Conservation (phyloP, 179 eudicot genomes). For the Corrigiola litoralis region DNA sequence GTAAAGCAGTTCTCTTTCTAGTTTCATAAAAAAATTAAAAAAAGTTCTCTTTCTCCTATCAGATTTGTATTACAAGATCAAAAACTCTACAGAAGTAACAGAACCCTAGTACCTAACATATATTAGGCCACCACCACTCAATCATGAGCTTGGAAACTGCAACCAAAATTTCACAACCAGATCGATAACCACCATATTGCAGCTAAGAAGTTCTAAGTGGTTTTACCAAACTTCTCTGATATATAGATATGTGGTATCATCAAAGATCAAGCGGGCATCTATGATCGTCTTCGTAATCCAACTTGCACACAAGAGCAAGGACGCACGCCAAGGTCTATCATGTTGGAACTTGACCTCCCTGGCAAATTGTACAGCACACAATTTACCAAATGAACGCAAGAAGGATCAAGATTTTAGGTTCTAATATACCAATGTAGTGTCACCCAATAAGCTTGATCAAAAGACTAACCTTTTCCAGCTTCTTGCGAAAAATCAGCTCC, state of each 20-base stretch:
- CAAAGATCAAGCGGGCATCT: not conserved
- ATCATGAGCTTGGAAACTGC: no score
- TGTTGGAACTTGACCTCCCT: conserved; percentile 54
- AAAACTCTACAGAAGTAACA: no score
- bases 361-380: conserved; percentile 22
- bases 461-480: conserved; percentile 46
- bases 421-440: not conserved
- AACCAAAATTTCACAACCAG: not conserved
- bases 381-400: not conserved
- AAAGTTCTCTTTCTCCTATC: no score
- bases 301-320: not conserved
- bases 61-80: no score
- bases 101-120: no score
- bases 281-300: not conserved
- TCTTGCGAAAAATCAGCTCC: conserved; percentile 51
- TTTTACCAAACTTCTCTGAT: not conserved
- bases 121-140: no score
- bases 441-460: not conserved
- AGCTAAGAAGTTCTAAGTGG: not conserved
- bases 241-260: conserved; percentile 9
- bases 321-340: conserved; percentile 11
- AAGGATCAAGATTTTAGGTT: not conserved
- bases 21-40: no score
- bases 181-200: not conserved
- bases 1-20: no score